Conservation (phyloP, 1,284 basidiomycete species). For the Pholiota adiposa region DNA sequence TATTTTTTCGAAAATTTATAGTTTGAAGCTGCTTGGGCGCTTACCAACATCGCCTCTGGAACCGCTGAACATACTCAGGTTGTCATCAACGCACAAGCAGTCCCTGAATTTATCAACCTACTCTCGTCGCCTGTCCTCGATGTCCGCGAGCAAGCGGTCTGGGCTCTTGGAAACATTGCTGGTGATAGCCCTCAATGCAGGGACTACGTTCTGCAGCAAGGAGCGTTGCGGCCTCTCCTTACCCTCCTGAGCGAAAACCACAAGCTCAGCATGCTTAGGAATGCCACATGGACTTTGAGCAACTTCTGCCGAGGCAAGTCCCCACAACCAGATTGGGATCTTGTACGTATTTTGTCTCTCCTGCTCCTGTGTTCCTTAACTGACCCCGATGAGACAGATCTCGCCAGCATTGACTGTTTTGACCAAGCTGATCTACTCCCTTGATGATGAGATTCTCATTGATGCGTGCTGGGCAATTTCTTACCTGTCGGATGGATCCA, state of each 20-base stretch:
- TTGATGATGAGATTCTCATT: conserved; percentile 99
- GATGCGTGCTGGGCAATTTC: conserved; percentile 99
- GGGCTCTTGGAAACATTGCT: conserved; percentile 96
- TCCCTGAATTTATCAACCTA: conserved; percentile 97
- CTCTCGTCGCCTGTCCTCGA: conserved; percentile 87
- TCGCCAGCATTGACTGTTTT: conserved; percentile 95
- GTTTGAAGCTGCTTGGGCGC: conserved; percentile 99
- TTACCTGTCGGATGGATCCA: conserved; percentile 98
- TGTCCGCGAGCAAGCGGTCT: conserved; percentile 96
- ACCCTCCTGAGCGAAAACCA: conserved; percentile 83
- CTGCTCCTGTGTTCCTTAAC: conserved; percentile 10
- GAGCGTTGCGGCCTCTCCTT: conserved; percentile 74
- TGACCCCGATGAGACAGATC: conserved; percentile 61
- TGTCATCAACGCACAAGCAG: conserved; percentile 93
- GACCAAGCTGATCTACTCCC: conserved; percentile 98
- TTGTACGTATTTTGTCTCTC: conserved; percentile 56
- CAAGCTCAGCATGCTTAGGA: conserved; percentile 96
- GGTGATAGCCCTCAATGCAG: conserved; percentile 94
- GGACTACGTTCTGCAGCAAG: conserved; percentile 85
- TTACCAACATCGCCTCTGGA: conserved; percentile 99
- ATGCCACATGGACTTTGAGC: conserved; percentile 97
- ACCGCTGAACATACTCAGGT: conserved; percentile 99
- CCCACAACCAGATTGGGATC: conserved; percentile 94
- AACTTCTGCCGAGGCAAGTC: conserved; percentile 98
- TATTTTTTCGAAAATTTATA: conserved; percentile 36